Evolutionary conservation across 805 yeast genomes (phyloP), one percentile per base, ranked within the genome.

Genomic region (Brettanomyces nanus): DNA sequence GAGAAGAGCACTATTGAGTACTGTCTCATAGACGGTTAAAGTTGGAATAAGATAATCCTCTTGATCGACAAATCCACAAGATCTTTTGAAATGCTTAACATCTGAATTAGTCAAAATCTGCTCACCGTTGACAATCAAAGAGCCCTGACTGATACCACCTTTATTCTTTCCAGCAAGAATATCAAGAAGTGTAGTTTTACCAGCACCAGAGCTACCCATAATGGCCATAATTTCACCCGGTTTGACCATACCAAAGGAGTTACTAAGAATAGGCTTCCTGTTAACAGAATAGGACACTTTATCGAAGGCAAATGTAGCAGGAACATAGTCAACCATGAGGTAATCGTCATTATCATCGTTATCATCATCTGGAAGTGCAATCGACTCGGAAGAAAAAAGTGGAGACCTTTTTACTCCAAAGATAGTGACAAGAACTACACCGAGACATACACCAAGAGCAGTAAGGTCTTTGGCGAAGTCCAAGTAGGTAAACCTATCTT

Each of bases 201-300:
- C 98, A 11, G 98, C 97, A 35, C 98, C 98, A 0, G 97, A 89
- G 1, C 97, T 97, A 31, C 98, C 98, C 95, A 92, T 85, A 30
- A 92, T 86, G 1, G 98, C 97, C 55, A 87, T 58, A 44, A 95
- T 82, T 55, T 87, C 87, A 28, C 96, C 82, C 2, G 97, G 95
- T 36, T 75, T 75, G 3, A 80, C 95, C 11, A 76, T 48, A 7
- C 98, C 98, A 47, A 74, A 77, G 0, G 85, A 69, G 21, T 71
- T 66, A 10, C 71, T 67, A 41, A 92, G 67, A 4, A 92, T 77
- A 14, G 59, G 61, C 19, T 64, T 70, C 1, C 65, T 65, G 9
- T 75, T 73, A 1, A 77, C 68, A 1, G 63, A 55, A 53, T 90
- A 92, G 3, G 73, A 60, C 9, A 92, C 70, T 38, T 77, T 69